A percentile compares a stretch with the other conserved stretches of the same genome.
Conservation (phyloP, 2,329 filamentous ascomycete genomes). For the Xylariaceae sp. region DNA sequence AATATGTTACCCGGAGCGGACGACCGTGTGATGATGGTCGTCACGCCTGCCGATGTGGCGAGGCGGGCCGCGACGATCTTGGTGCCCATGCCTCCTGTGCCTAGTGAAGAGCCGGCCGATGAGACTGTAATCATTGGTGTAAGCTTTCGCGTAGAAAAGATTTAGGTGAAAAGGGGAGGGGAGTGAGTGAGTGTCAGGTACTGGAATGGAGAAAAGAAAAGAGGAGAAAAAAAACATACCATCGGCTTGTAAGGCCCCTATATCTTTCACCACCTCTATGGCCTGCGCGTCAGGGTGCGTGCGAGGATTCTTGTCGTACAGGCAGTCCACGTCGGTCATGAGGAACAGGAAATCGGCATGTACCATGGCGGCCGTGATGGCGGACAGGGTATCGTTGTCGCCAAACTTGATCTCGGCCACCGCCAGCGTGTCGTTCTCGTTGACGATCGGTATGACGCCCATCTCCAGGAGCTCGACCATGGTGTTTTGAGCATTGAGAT, state of each 20-base stretch:
- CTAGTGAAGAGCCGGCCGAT: constrained; percentile 78
- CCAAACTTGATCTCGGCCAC: constrained; percentile 99
- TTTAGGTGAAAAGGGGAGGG: too few relatives aligned
- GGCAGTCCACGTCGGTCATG: constrained; percentile 97
- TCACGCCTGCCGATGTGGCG: constrained; percentile 90
- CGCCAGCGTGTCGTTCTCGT: constrained; percentile 95
- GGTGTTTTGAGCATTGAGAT: constrained; percentile 94
- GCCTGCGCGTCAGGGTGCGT: constrained; percentile 77
- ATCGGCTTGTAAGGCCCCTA: constrained; percentile 74
- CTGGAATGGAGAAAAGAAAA: not conserved
- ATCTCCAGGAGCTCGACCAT: constrained; percentile 85
- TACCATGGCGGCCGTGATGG: constrained; percentile 95
- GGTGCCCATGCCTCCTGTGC: constrained; percentile 95
- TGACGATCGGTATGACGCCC: constrained; percentile 97
- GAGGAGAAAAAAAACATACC: constrained; percentile 37
- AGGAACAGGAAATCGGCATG: constrained; percentile 94
- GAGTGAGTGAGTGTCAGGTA: too few relatives aligned
- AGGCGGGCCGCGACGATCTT: constrained; percentile 92
- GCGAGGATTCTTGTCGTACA: constrained; percentile 94
- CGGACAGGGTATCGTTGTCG: constrained; percentile 95
- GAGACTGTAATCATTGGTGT: constrained; percentile 60
- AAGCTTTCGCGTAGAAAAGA: constrained; percentile 1
- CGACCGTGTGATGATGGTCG: constrained; percentile 89
- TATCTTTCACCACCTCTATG: constrained; percentile 90
- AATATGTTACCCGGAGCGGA: constrained; percentile 90